A percentile compares a stretch with the other conserved stretches of the same genome.
Conservation (phyloP, 1,139 yeast genomes). For the Kluyveromyces sp. region DNA sequence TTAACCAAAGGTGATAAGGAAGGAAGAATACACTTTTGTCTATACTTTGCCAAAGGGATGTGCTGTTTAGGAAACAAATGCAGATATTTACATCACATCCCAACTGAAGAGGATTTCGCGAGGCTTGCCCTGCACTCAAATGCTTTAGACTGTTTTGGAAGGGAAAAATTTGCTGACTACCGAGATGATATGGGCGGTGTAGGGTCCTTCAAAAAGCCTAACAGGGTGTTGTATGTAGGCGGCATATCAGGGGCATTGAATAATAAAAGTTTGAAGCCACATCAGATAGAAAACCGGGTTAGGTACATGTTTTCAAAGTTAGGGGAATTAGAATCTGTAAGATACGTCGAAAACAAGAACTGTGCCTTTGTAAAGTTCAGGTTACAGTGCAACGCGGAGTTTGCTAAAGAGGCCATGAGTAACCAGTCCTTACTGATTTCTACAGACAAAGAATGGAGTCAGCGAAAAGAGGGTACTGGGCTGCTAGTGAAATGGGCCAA, state of each 20-base stretch:
- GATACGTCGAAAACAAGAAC: constrained; percentile 54
- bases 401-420: constrained; percentile 15
- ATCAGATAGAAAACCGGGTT: constrained; percentile 27
- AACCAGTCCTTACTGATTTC: constrained; percentile 52
- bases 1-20: constrained; percentile 58
- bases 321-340: constrained; percentile 68
- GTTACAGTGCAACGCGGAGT: constrained; percentile 33
- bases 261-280: constrained; percentile 18
- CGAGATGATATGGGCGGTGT: constrained; percentile 94
- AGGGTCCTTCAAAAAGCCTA: constrained; percentile 68
- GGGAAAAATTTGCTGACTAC: constrained; percentile 77
- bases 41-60: constrained; percentile 84
- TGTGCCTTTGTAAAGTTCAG: constrained; percentile 76
- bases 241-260: constrained; percentile 41
- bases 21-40: constrained; percentile 47
- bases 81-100: constrained; percentile 70
- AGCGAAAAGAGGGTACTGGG: constrained; percentile 37
- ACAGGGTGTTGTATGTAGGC: constrained; percentile 74
- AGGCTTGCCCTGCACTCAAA: constrained; percentile 47
- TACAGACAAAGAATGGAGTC: constrained; percentile 36
- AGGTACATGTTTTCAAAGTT: constrained; percentile 58
- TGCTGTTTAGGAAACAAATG: constrained; percentile 76
- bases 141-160: constrained; percentile 73
- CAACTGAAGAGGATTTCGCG: constrained; percentile 40
- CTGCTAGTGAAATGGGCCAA: constrained; percentile 83